Conservation (phyloP, 208 protist species). For the Crithidia thermophila region DNA sequence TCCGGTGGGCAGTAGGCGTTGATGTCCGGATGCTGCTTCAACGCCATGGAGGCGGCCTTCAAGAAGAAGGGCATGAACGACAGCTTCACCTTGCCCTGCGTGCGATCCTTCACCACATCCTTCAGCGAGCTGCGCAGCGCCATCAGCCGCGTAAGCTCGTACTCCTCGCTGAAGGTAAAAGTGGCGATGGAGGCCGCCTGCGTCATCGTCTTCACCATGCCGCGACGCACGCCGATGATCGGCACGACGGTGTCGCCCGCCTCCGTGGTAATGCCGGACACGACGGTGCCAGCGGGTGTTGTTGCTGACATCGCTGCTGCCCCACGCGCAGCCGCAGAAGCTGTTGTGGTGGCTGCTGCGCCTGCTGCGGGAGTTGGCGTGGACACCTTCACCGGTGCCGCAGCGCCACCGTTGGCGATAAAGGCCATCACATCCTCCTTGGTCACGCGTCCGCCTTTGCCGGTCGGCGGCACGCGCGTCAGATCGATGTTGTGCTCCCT, state of each 20-base stretch:
- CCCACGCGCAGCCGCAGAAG: background rate
- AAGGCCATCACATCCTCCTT: conserved; percentile 89
- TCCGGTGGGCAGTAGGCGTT: conserved; percentile 79
- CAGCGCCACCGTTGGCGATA: background rate
- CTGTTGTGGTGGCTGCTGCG: too few species aligned
- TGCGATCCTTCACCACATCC: conserved; percentile 35
- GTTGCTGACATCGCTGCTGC: conserved; percentile 2
- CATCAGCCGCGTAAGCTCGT: conserved; percentile 82
- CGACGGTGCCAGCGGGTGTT: background rate
- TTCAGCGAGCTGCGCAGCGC: conserved; percentile 49
- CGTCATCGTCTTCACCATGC: conserved; percentile 95
- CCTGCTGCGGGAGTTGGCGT: too few species aligned
- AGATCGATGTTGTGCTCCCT: conserved; percentile 86
- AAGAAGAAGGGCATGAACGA: conserved; percentile 96
- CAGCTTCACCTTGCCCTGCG: conserved; percentile 46
- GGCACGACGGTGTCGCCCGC: conserved; percentile 43
- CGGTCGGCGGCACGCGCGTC: conserved; percentile 52
- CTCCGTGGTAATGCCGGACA: conserved; percentile 5
- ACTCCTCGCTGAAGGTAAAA: conserved; percentile 93
- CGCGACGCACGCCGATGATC: conserved; percentile 50
- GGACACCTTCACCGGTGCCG: background rate
- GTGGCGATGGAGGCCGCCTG: conserved; percentile 84
- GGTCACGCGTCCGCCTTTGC: conserved; percentile 86
- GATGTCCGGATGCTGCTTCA: conserved; percentile 86
- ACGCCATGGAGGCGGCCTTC: conserved; percentile 93